These are phyloP conservation scores for Nepenthes mirabilis DNA, from an alignment of 148 eudicot species.

Conservation along the genomic window DNA sequence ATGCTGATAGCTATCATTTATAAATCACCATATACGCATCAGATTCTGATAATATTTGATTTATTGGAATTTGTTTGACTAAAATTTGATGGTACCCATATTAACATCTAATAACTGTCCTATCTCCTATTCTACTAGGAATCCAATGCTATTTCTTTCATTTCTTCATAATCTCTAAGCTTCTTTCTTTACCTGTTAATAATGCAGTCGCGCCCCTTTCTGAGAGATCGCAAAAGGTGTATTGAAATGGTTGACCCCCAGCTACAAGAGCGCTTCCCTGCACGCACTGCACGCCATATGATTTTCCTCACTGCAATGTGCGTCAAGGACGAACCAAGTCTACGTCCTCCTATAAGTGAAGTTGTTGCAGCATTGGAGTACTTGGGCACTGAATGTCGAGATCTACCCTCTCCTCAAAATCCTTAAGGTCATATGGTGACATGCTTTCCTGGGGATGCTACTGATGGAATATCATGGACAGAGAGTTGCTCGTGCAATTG, in stretches of 20 bases:
- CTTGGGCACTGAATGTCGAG: slow-evolving; percentile 38
- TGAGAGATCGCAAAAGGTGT: slow-evolving; percentile 38
- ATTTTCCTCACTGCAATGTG: slow-evolving; percentile 53
- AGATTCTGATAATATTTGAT: too few relatives aligned
- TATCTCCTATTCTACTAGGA: neutral
- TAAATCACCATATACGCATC: too few relatives aligned
- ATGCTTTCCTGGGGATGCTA: neutral
- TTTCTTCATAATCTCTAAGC: neutral
- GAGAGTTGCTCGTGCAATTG: too few relatives aligned
- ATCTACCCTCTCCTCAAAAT: slow-evolving; percentile 7
- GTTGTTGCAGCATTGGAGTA: slow-evolving; percentile 62
- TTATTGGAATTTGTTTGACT: too few relatives aligned
- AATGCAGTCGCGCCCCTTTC: slow-evolving; percentile 40
- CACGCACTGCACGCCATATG: slow-evolving; percentile 43
- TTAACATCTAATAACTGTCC: neutral
- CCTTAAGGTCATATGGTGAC: neutral
- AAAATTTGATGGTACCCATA: too few relatives aligned
- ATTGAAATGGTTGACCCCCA: slow-evolving; percentile 47
- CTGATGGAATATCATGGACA: too few relatives aligned
- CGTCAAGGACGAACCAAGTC: slow-evolving; percentile 43
- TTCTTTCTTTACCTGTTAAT: neutral
- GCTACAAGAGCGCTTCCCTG: slow-evolving; percentile 36
- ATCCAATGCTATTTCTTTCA: too few relatives aligned
- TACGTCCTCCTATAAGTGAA: slow-evolving; percentile 51
- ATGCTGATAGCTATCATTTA: too few relatives aligned